A percentile compares a stretch with the other conserved stretches of the same genome.
Evolutionary conservation across 1,284 basidiomycete genomes (phyloP).

Genomic region (Wallemia mellicola): DNA sequence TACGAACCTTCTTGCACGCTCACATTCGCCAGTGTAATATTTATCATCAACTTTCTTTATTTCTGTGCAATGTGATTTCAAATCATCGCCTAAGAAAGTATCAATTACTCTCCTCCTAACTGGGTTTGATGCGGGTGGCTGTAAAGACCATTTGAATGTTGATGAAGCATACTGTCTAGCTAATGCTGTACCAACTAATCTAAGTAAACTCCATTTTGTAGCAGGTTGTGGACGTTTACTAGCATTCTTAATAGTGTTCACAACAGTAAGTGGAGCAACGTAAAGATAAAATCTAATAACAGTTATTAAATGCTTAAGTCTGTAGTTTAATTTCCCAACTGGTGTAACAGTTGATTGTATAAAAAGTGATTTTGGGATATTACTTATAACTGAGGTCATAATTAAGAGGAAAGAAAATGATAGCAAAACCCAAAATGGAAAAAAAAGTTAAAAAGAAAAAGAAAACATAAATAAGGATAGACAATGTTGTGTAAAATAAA

Average conservation of each 20-base stretch:
- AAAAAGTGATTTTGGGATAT: not conserved
- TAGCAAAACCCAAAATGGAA: not conserved
- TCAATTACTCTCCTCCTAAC: not conserved
- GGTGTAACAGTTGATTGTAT: not conserved
- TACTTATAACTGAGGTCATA: not conserved
- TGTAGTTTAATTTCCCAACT: not conserved
- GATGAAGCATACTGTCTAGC: not conserved
- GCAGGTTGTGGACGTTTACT: not conserved
- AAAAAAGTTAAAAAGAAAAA: not conserved
- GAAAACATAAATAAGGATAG: not conserved
- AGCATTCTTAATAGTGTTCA: not conserved
- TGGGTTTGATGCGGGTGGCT: not conserved
- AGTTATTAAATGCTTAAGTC: not conserved
- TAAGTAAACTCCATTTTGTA: not conserved
- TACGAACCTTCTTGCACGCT: not conserved
- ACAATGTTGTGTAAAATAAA: not conserved
- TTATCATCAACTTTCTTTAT: not conserved
- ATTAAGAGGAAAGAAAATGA: not conserved
- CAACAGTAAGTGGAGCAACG: not conserved
- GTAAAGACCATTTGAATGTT: not conserved
- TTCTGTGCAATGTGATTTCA: not conserved
- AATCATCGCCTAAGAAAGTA: not conserved
- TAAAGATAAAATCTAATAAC: not conserved
- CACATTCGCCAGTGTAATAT: not conserved
- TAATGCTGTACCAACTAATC: not conserved